Percentiles rank a stretch among this genome's conserved stretches.
Evolutionary conservation across 306 rosid species (phyloP).

Genomic region (Clitoria ternatea): DNA sequence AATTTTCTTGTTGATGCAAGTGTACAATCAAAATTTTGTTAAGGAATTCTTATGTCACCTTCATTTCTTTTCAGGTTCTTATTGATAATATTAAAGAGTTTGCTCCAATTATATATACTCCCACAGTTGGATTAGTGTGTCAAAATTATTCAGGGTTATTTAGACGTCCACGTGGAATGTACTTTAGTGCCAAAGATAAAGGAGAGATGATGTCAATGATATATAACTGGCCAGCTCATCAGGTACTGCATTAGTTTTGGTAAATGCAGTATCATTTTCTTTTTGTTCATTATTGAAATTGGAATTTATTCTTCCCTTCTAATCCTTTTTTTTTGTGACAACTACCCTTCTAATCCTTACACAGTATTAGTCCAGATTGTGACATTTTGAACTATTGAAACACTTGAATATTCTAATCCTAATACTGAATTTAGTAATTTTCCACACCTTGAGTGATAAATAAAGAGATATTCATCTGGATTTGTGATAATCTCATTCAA

Average conservation of each 20-base stretch:
- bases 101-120: slow-evolving; percentile 95
- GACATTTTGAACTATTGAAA: slow-evolving; percentile 17
- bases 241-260: slow-evolving; percentile 44
- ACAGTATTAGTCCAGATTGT: background rate
- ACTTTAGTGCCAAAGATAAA: slow-evolving; percentile 97
- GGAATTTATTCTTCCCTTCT: background rate
- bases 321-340: too few relatives aligned
- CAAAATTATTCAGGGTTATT: slow-evolving; percentile 95
- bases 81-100: slow-evolving; percentile 92
- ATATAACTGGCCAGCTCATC: slow-evolving; percentile 86
- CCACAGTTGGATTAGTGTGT: slow-evolving; percentile 94
- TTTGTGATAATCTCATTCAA: slow-evolving; percentile 2
- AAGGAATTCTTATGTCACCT: slow-evolving; percentile 18
- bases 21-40: slow-evolving; percentile 5
- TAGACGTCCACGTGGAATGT: slow-evolving; percentile 99
- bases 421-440: background rate
- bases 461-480: background rate
- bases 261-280: background rate
- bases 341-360: background rate
- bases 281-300: background rate
- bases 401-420: slow-evolving; percentile 5
- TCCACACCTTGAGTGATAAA: background rate
- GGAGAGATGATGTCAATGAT: slow-evolving; percentile 99
- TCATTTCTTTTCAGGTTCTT: slow-evolving; percentile 58
- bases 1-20: background rate